These are phyloP conservation scores for Nadsonia starkeyi-henricii DNA, from an alignment of 1,139 yeast species.

Conservation along the genomic window DNA sequence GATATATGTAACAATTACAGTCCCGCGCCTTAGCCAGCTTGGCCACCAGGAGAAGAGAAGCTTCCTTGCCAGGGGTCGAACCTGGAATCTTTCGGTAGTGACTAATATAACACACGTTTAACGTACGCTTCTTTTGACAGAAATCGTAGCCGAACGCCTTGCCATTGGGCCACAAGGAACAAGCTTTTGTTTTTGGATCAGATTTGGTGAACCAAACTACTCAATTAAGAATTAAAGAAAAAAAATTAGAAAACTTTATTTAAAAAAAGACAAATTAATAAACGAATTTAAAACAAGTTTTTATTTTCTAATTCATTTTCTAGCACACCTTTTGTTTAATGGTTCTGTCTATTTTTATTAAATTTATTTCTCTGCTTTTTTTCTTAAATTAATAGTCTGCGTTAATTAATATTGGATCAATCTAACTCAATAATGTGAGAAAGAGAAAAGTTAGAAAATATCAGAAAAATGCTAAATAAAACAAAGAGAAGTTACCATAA, in stretches of 20 bases:
- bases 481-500: too few species aligned
- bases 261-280: too few species aligned
- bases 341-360: not conserved
- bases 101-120: not conserved
- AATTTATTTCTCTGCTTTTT: too few species aligned
- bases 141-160: constrained; percentile 19
- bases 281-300: not conserved
- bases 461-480: too few species aligned
- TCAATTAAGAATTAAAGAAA: too few species aligned
- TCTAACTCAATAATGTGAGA: too few species aligned
- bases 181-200: not conserved
- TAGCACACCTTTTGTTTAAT: too few species aligned
- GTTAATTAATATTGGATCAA: too few species aligned
- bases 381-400: too few species aligned
- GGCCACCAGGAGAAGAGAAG: constrained; percentile 46
- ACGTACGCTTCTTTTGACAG: not conserved
- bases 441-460: too few species aligned
- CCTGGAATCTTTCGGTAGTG: constrained; percentile 1
- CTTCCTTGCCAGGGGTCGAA: constrained; percentile 1
- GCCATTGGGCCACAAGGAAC: constrained; percentile 20
- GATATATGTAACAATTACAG: constrained; percentile 53
- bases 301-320: not conserved
- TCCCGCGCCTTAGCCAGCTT: constrained; percentile 73
- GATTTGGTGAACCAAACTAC: not conserved
- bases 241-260: too few species aligned